Conservation (phyloP, 2,329 filamentous ascomycete species). For the Sclerotinia sclerotiorum region DNA sequence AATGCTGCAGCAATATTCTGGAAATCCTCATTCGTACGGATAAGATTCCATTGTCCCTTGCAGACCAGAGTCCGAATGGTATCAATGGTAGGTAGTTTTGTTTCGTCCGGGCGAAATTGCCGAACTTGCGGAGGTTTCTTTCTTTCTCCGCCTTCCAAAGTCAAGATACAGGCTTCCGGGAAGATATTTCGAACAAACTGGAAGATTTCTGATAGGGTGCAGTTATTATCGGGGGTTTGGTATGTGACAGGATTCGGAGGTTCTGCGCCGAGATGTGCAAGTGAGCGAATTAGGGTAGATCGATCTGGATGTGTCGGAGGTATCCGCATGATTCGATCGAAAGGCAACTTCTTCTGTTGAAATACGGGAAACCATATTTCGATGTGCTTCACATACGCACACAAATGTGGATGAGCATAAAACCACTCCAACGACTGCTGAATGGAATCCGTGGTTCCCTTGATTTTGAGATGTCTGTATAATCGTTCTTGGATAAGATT, state of each 20-base stretch:
- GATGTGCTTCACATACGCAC: slow-evolving; percentile 66
- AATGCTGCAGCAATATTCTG: slow-evolving; percentile 59
- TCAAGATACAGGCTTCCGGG: slow-evolving; percentile 63
- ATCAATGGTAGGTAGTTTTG: slow-evolving; percentile 36
- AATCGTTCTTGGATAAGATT: slow-evolving; percentile 68
- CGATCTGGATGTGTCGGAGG: slow-evolving; percentile 35
- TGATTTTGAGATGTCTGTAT: slow-evolving; percentile 74
- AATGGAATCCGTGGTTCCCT: slow-evolving; percentile 65
- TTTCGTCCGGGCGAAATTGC: slow-evolving; percentile 46
- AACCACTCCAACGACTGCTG: slow-evolving; percentile 63
- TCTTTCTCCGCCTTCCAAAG: slow-evolving; percentile 73
- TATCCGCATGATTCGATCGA: slow-evolving; percentile 35
- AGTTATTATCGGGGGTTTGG: slow-evolving; percentile 62
- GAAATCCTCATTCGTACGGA: slow-evolving; percentile 64
- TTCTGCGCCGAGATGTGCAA: slow-evolving; percentile 43
- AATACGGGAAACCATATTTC: slow-evolving; percentile 78
- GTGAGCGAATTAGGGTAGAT: slow-evolving; percentile 31
- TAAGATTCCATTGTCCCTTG: slow-evolving; percentile 76
- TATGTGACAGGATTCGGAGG: slow-evolving; percentile 56
- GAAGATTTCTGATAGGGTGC: slow-evolving; percentile 69
- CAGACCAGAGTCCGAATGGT: slow-evolving; percentile 67
- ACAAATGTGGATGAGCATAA: slow-evolving; percentile 56
- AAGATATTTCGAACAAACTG: slow-evolving; percentile 57
- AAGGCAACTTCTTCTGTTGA: slow-evolving; percentile 42
- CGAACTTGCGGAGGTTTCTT: slow-evolving; percentile 70